Percentiles rank a stretch among this genome's conserved stretches.
phyloP scores from a whole-genome alignment of 2,329 filamentous ascomycete genomes.

The Fusarium coicis region DNA sequence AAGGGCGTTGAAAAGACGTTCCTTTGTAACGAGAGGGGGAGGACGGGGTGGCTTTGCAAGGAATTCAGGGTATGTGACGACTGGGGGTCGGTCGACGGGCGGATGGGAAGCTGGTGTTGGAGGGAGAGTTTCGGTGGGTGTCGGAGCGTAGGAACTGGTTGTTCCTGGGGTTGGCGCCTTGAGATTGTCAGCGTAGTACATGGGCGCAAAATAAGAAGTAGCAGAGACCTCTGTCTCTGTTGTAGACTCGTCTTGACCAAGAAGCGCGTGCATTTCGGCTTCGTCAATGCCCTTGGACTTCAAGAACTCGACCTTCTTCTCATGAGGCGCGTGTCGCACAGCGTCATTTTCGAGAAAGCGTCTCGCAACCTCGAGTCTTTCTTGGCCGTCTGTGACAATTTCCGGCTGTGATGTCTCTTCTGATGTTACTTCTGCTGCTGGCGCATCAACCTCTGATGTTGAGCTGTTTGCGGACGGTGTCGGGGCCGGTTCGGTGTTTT shows the following conservation, averaged over 20 bases:
- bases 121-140: constrained; percentile 40
- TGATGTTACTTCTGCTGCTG: background rate
- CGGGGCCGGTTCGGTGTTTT: constrained; percentile 25
- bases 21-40: constrained; percentile 71
- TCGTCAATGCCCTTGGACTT: constrained; percentile 77
- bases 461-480: constrained; percentile 33
- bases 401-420: constrained; percentile 10
- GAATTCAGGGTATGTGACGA: constrained; percentile 78
- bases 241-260: constrained; percentile 52
- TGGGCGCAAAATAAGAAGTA: background rate
- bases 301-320: constrained; percentile 81
- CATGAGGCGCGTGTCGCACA: constrained; percentile 74
- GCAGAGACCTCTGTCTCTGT: constrained; percentile 27
- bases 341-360: constrained; percentile 80
- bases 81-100: constrained; percentile 62
- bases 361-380: constrained; percentile 70
- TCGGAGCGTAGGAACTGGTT: constrained; percentile 17
- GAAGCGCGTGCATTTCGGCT: constrained; percentile 74
- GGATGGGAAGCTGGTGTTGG: constrained; percentile 36
- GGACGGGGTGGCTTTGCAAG: constrained; percentile 66
- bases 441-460: constrained; percentile 29
- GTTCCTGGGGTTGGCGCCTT: constrained; percentile 21
- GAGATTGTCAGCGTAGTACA: background rate
- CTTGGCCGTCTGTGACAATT: constrained; percentile 20
- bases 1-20: constrained; percentile 67